These are phyloP conservation scores for Acephala macrosclerotiorum DNA, from an alignment of 2,329 filamentous ascomycete species.

Conservation along the genomic window DNA sequence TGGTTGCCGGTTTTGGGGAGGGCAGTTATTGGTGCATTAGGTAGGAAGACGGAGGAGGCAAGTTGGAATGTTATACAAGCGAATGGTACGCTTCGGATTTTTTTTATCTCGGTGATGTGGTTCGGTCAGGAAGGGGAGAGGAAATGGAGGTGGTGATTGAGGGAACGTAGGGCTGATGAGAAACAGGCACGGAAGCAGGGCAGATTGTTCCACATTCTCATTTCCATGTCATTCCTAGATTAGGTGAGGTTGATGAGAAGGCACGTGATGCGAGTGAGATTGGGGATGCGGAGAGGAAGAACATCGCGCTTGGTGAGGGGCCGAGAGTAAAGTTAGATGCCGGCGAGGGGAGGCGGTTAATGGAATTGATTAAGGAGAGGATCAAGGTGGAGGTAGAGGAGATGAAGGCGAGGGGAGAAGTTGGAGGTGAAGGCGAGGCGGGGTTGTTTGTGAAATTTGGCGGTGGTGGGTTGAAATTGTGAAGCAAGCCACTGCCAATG, in stretches of 20 bases:
- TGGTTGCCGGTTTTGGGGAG: slow-evolving; percentile 75
- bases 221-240: slow-evolving; percentile 86
- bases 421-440: neutral
- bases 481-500: neutral
- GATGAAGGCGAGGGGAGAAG: slow-evolving; percentile 5
- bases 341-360: slow-evolving; percentile 25
- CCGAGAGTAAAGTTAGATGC: slow-evolving; percentile 27
- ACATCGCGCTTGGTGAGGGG: slow-evolving; percentile 29
- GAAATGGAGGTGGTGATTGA: neutral
- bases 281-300: slow-evolving; percentile 29
- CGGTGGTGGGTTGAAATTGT: slow-evolving; percentile 15
- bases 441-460: slow-evolving; percentile 8
- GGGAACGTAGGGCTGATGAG: neutral
- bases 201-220: slow-evolving; percentile 95
- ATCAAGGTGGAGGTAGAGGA: slow-evolving; percentile 21
- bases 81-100: slow-evolving; percentile 62
- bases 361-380: slow-evolving; percentile 16
- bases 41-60: slow-evolving; percentile 42
- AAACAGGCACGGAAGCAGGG: slow-evolving; percentile 74
- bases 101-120: neutral
- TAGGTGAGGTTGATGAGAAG: slow-evolving; percentile 5
- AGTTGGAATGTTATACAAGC: slow-evolving; percentile 93
- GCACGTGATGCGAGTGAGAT: slow-evolving; percentile 26
- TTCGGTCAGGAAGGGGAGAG: neutral
- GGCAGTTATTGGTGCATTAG: slow-evolving; percentile 73